Base-by-base conservation (phyloP, 306 rosid species). In the Vigna unguiculata region DNA sequence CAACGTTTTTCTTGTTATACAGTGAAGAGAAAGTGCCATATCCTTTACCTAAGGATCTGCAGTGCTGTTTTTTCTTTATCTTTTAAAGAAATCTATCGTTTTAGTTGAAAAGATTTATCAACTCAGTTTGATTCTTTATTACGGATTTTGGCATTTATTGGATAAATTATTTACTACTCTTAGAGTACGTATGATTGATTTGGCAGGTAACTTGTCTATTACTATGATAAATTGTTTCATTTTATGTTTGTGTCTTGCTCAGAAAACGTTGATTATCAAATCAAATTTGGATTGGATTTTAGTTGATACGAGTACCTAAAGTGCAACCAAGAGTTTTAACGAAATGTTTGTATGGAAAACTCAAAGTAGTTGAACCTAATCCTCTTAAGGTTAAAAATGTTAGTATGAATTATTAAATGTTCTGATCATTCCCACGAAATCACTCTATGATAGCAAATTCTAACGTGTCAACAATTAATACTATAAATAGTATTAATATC, bases 11-110 rank as follows among this genome's bases (percentile, higher is more conserved):
- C 67, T 51, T 73, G 71, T 75, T 52, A 58, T 46, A 84, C 53
- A 65, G 77, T 17, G 84, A 71, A 59, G 74, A 78, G 74, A 53
- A 72, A 79, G 10, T 48, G 72, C 9, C 73, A 62, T 70, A 47
- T 55, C 71, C 25, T 43, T 64, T 64, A 34, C 51, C n/a, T 32
- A 36, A 51, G 11, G 45, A 38, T 21, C 24, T 1, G 13, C 47
- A 11, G 14, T 28, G 24, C 20, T 73, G 12, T 43, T 13, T 30
- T 28, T 24, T 30, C 17, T 38, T 62, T 28, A 24, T 28, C 45
- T 9, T 2, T 5, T 32, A 16, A 10, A 61, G 28, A 62, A 34
- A 62, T 62, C 0, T 32, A 4, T 38, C 2, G 21, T 41, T 36
- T 63, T 17, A n/a, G 48, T 36, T 21, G 2, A 40, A 20, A 40